Percentiles rank a stretch among this genome's conserved stretches.
Conservation (phyloP, 768 basidiomycete genomes). For the Pilatotrama ljubarskyi region DNA sequence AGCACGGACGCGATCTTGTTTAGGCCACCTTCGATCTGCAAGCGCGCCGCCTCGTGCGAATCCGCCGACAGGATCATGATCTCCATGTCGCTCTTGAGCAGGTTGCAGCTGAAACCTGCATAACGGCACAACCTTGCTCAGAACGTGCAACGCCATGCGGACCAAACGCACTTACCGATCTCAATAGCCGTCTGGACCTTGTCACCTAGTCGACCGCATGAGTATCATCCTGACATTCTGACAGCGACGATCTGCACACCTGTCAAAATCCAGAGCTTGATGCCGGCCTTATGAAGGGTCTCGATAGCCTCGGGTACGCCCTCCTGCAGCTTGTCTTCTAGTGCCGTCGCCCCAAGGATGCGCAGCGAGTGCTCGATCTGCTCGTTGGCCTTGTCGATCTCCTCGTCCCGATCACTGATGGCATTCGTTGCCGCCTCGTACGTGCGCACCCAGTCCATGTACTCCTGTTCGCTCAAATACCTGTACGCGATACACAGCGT, state of each 20-base stretch:
- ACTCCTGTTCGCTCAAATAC: conserved; percentile 81
- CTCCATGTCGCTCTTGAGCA: conserved; percentile 93
- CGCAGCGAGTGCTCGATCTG: conserved; percentile 76
- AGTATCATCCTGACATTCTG: conserved; percentile 5
- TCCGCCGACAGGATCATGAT: conserved; percentile 96
- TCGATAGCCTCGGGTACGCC: conserved; percentile 97
- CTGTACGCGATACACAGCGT: conserved; percentile 90
- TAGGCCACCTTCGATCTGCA: conserved; percentile 88
- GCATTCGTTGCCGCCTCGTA: conserved; percentile 85
- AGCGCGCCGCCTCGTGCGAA: conserved; percentile 66
- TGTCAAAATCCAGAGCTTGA: conserved; percentile 98
- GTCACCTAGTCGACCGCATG: conserved; percentile 57
- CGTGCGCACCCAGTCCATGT: conserved; percentile 70
- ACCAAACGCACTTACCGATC: conserved; percentile 53
- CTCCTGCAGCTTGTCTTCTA: conserved; percentile 97
- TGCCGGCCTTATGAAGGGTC: conserved; percentile 86
- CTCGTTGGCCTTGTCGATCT: conserved; percentile 86
- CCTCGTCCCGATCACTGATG: conserved; percentile 81
- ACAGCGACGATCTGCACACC: conserved; percentile 44
- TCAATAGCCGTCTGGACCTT: conserved; percentile 99
- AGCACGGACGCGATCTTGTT: conserved; percentile 91
- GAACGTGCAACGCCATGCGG: too few relatives aligned
- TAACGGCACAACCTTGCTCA: neutral
- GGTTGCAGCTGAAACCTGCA: conserved; percentile 84
- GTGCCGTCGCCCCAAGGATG: conserved; percentile 92